Evolutionary conservation across 768 basidiomycete species (phyloP), one percentile per base, ranked within the genome.

Genomic region (Hebeloma cylindrosporum): DNA sequence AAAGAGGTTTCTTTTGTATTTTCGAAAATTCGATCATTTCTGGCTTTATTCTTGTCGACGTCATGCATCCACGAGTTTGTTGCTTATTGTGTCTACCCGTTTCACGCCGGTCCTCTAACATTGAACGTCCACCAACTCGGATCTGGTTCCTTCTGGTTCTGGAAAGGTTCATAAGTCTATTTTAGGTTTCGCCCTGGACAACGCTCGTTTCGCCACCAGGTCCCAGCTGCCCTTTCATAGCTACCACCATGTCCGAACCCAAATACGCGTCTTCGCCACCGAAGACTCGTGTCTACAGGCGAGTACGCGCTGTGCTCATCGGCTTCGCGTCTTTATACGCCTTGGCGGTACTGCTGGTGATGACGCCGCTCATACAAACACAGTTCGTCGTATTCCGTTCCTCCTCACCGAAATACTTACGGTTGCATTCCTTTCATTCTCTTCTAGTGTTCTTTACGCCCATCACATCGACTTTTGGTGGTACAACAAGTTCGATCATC

Each of bases 301-400:
- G 33, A 21, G 45, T 45, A 28, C 50, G 56, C 10, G 27, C 30
- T 18, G 45, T 53, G 38, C 10, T 57, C 27, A 26, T 48, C 16
- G 48, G 50, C 18, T 30, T 56, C 27, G 51, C 48, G 27, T 38
- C 48, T 16, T 34, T 55, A n/a, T 60, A 60, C 35, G 43, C 43
- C 9, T 17, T 57, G 2, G 52, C 53, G 0, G 63, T 71, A 7
- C 22, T 64, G 4, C 51, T 70, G 27, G 59, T 67, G 6, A 61
- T 72, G 69, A 64, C 64, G 18, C 70, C 70, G 1, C 50, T 69
- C 45, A 61, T 67, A 4, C 71, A 72, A 48, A 69, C 68, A 10
- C 61, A 65, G 70, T 70, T 44, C 42, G 66, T 59, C 33, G 7
- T 34, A 7, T 48, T 21, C 21, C 2, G n/a, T 27, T 37, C 14